phyloP scores from a whole-genome alignment of 2,329 filamentous ascomycete genomes.

The Beauveria bassiana region DNA sequence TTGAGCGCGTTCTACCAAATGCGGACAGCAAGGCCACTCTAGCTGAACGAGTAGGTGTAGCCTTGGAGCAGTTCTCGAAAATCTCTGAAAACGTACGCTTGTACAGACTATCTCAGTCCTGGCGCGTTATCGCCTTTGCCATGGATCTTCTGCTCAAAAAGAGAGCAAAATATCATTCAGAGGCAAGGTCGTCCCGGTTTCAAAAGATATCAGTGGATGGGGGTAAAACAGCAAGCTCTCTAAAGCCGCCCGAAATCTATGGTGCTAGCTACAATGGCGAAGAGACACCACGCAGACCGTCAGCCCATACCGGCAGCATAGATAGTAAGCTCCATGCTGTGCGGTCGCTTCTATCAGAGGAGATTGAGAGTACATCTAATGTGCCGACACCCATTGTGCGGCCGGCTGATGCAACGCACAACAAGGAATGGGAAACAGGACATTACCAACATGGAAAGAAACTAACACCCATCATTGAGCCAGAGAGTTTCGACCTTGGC shows the following conservation, averaged over 20 bases:
- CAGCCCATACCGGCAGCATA: conserved; percentile 22
- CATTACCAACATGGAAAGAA: conserved; percentile 27
- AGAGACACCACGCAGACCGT: conserved; percentile 28
- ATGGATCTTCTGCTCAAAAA: conserved; percentile 45
- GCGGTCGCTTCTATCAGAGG: conserved; percentile 44
- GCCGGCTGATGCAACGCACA: conserved; percentile 35
- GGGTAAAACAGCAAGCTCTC: conserved; percentile 19
- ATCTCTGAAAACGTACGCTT: conserved; percentile 49
- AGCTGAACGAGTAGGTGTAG: conserved; percentile 38
- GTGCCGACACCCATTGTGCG: conserved; percentile 51
- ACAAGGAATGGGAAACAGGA: conserved; percentile 18
- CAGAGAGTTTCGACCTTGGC: conserved; percentile 42
- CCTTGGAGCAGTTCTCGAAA: conserved; percentile 49
- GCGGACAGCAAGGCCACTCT: conserved; percentile 30
- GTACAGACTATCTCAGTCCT: conserved; percentile 56
- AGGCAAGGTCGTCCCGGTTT: conserved; percentile 37
- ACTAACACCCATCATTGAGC: conserved; percentile 42
- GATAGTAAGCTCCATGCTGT: conserved; percentile 25
- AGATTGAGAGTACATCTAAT: conserved; percentile 56
- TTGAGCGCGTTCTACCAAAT: conserved; percentile 41
- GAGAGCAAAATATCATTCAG: conserved; percentile 50
- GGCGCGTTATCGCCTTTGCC: conserved; percentile 52
- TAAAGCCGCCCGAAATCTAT: conserved; percentile 21
- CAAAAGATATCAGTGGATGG: conserved; percentile 26
- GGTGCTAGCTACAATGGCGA: conserved; percentile 25